Conservation (phyloP, 2,329 filamentous ascomycete genomes). For the Botryosphaeria dothidea region DNA sequence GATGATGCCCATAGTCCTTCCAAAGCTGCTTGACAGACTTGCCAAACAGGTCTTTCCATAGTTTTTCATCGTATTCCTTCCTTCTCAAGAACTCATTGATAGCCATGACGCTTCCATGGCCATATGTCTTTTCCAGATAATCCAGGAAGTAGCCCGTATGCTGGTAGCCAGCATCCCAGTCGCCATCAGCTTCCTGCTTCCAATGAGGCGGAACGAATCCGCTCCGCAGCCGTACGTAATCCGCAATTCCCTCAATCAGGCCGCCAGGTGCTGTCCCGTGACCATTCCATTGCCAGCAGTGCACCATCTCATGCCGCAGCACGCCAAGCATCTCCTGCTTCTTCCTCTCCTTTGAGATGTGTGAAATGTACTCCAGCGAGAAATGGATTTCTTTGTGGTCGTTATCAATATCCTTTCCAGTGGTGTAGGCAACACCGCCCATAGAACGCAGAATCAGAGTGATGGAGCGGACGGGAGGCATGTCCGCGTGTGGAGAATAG, state of each 20-base stretch:
- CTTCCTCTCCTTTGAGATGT: constrained; percentile 34
- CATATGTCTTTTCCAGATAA: constrained; percentile 71
- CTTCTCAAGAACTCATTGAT: constrained; percentile 67
- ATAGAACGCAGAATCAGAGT: constrained; percentile 80
- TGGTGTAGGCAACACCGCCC: constrained; percentile 87
- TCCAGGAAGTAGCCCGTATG: constrained; percentile 89
- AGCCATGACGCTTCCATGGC: constrained; percentile 51
- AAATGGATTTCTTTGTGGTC: constrained; percentile 95
- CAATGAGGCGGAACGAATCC: constrained; percentile 80
- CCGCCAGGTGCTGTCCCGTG: constrained; percentile 62
- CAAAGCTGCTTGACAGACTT: constrained; percentile 68
- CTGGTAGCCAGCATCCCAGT: constrained; percentile 91
- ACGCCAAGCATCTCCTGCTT: constrained; percentile 76
- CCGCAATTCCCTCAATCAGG: constrained; percentile 86
- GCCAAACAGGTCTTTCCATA: constrained; percentile 72
- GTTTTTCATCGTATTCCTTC: constrained; percentile 43
- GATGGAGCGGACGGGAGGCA: constrained; percentile 75
- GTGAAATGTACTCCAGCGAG: constrained; percentile 70
- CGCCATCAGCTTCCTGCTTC: constrained; percentile 59
- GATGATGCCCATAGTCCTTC: constrained; percentile 65
- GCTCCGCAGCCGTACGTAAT: constrained; percentile 82
- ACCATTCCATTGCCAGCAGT: constrained; percentile 86
- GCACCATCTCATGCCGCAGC: constrained; percentile 87
- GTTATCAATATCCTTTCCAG: constrained; percentile 71
- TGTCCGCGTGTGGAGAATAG: constrained; percentile 54